Conservation (phyloP, 805 yeast genomes). For the Candida berthetii region DNA sequence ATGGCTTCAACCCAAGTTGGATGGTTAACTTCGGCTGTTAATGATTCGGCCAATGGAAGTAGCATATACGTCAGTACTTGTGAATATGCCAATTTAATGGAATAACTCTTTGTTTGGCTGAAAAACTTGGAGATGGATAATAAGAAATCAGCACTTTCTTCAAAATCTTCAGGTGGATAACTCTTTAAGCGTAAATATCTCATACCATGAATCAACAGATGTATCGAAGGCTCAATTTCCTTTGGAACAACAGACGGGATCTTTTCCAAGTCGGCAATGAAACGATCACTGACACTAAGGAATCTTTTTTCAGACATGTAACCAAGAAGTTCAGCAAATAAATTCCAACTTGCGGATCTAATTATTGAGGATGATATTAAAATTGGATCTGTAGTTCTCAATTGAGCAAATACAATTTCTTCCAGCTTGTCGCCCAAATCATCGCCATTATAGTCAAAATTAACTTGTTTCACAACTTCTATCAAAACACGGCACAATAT, state of each 20-base stretch:
- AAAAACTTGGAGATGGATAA: slow-evolving; percentile 84
- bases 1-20: slow-evolving; percentile 92
- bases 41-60: slow-evolving; percentile 74
- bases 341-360: slow-evolving; percentile 89
- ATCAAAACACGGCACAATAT: slow-evolving; percentile 87
- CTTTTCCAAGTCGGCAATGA: slow-evolving; percentile 87
- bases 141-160: slow-evolving; percentile 88
- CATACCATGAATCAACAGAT: slow-evolving; percentile 87
- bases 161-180: slow-evolving; percentile 84
- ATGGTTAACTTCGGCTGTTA: slow-evolving; percentile 93
- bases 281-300: slow-evolving; percentile 84
- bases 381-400: slow-evolving; percentile 80
- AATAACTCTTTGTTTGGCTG: slow-evolving; percentile 53
- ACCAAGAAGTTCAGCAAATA: slow-evolving; percentile 84
- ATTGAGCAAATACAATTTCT: slow-evolving; percentile 87
- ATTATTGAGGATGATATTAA: slow-evolving; percentile 61
- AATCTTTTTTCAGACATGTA: slow-evolving; percentile 84
- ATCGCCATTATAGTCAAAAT: slow-evolving; percentile 65
- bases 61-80: slow-evolving; percentile 74
- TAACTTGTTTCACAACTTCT: slow-evolving; percentile 86
- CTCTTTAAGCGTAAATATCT: slow-evolving; percentile 70
- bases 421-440: slow-evolving; percentile 81
- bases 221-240: slow-evolving; percentile 55
- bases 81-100: slow-evolving; percentile 71
- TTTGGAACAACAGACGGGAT: slow-evolving; percentile 48